Base-by-base conservation (phyloP, 768 basidiomycete genomes). In the Psilocybe cyanescens region DNA sequence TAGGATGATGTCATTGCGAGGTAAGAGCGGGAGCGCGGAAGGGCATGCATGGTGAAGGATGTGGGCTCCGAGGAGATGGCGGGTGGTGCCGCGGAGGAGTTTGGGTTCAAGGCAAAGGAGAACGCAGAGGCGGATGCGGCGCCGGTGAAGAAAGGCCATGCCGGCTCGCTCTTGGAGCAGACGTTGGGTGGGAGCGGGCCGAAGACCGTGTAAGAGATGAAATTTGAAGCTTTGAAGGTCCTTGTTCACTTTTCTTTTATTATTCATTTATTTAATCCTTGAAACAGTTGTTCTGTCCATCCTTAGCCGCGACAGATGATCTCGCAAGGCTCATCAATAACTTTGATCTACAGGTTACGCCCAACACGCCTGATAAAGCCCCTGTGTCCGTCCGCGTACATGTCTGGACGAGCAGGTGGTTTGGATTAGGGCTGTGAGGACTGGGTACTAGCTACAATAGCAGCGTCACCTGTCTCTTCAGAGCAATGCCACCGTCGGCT, bases 341-440 rank as follows among this genome's bases (percentile, higher is more conserved):
- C n/a, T 79, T 94, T n/a, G 90, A 93, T 65, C 78, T 94, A 3
- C 86, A 92, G 69, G 90, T 90, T 4, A 94, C 92, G 0, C 92
- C 91, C 2, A 80, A 70, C 6, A 84, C 81, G 1, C 78, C 82
- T 1, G 81, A 84, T 35, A 60, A 79, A 82, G 1, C 82, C 85
- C 2, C 73, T 80, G 24, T 72, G 74, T 28, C 75, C 72, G 33
- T 79, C 79, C 3, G 46, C 0, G 8, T 65, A 67, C 67, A 72
- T 35, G 31, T 70, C 51, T 24, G 24, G 24, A 24, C 24, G 24
- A 24, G 24, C 24, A 24, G 24, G 0, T 24, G 24, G 24, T 24
- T 24, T 24, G 24, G 24, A 24, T 24, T 24, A 0, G 2, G 24
- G 24, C 0, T 24, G 24, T 24, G 24, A 24, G 24, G 24, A 24